Base-by-base conservation (phyloP, 306 rosid species). In the Cyamopsis tetragonoloba region DNA sequence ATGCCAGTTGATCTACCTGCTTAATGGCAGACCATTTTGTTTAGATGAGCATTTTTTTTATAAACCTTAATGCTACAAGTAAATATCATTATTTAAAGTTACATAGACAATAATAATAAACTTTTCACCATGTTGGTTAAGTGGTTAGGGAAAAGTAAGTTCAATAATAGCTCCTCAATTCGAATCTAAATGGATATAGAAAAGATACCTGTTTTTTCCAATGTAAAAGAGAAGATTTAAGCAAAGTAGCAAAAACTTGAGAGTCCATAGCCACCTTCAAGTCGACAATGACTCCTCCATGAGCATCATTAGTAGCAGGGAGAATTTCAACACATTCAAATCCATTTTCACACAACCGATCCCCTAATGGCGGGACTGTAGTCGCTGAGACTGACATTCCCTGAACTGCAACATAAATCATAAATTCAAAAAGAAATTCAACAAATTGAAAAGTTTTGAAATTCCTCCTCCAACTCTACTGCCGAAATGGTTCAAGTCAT, bases 231-330 rank as follows among this genome's bases (percentile, higher is more conserved):
- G 87, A 83, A 72, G 82, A 79, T 77, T 54, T 79, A 51, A 83
- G 78, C 82, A 76, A 43, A 37, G 78, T 46, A 47, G 76, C 72
- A 50, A 79, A 79, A 74, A 12, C 72, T 48, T 69, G 34, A n/a
- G 84, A 46, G 37, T 70, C 84, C 84, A 83, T 76, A 46, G 80
- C 51, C 17, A 75, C 73, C 64, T 79, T 73, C 50, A 83, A 68
- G 8, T 83, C 81, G 7, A 83, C 82, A 63, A 68, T 51, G 58
- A 83, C 84, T 79, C 87, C 87, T 63, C 87, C 87, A 72, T 83
- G 81, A 1, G 48, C 67, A 79, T 83, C 84, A 23, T 72, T 65
- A 61, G 32, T 72, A 39, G 77, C 46, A 22, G 77, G 77, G 13
- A 81, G 85, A 68, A 62, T 76, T 38, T 63, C n/a, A 38, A 47